Evolutionary conservation across 805 yeast genomes (phyloP), one percentile per base, ranked within the genome.

Genomic region (Nakazawaea wyomingensis): DNA sequence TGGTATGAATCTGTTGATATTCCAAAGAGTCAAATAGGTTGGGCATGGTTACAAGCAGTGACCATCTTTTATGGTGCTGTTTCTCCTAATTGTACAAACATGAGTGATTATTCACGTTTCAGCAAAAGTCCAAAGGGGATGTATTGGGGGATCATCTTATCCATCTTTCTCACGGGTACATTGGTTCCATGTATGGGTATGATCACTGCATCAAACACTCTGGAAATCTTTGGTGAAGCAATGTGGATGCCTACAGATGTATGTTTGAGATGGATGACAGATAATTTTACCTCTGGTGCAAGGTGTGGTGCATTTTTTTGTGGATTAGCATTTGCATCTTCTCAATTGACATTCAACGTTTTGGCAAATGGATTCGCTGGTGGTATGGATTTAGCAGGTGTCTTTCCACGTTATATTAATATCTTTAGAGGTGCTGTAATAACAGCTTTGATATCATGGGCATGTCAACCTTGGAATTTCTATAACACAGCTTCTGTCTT

Each of bases 331-430:
- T 61, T 68, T 40, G 55, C 59, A 9, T 37, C 60, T 19, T 61
- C 69, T 4, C 73, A 69, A 47, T 49, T 69, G 38, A 56, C 68
- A 13, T 64, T 66, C 50, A 68, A 67, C 41, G 60, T 66, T 16
- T 54, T 68, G 14, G 63, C 64, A 31, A 61, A 65, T 42, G 69
- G 68, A 32, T 60, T 68, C 34, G 61, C 74, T 34, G 74, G 74
- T 10, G 78, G 76, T 14, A 75, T 71, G 61, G 79, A 74, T 48
- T 50, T 75, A 49, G 69, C 75, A 21, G 78, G 73, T 46, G 50
- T 74, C 47, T 61, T 65, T 37, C 78, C 77, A 17, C 57, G 60
- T 41, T 71, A 63, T 48, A 54, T 72, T 48, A 66, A 67, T 48
- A 60, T 72, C 41, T 57, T 59, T 34, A 56, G 77, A 33, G 82